phyloP scores from a whole-genome alignment of 345 rosid genomes.

The Moricandia moricandioides region DNA sequence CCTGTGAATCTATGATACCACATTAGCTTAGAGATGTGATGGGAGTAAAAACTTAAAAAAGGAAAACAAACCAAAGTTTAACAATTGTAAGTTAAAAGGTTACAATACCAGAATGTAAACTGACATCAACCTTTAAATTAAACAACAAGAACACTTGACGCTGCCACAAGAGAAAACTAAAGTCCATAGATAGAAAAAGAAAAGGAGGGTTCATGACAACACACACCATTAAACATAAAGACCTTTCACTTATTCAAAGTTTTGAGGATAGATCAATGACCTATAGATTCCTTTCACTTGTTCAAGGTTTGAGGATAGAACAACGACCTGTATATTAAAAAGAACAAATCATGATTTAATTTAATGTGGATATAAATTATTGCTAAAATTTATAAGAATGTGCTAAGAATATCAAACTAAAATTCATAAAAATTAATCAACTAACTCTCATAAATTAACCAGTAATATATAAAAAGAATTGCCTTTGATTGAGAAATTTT shows the following conservation, averaged over 20 bases:
- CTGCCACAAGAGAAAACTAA: not conserved
- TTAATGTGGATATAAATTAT: not conserved
- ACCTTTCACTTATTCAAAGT: not conserved
- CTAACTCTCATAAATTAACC: not conserved
- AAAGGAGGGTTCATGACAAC: not conserved
- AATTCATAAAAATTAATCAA: not conserved
- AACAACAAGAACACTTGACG: not conserved
- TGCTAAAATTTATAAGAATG: not conserved
- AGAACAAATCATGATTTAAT: not conserved
- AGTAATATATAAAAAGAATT: not conserved
- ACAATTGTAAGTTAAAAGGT: not conserved
- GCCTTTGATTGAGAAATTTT: not conserved
- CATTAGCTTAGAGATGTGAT: not conserved
- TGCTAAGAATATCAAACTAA: not conserved
- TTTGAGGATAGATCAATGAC: not conserved
- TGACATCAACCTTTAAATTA: not conserved
- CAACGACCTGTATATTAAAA: not conserved
- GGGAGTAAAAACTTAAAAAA: not conserved
- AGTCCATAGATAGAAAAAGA: not conserved
- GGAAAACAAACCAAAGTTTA: not conserved
- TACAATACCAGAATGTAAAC: not conserved
- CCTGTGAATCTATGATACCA: not conserved
- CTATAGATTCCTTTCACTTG: not conserved
- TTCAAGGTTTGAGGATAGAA: not conserved
- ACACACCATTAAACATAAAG: not conserved